phyloP scores from a whole-genome alignment of 495 filamentous ascomycete species.

The Saxophila tyrrhenica region DNA sequence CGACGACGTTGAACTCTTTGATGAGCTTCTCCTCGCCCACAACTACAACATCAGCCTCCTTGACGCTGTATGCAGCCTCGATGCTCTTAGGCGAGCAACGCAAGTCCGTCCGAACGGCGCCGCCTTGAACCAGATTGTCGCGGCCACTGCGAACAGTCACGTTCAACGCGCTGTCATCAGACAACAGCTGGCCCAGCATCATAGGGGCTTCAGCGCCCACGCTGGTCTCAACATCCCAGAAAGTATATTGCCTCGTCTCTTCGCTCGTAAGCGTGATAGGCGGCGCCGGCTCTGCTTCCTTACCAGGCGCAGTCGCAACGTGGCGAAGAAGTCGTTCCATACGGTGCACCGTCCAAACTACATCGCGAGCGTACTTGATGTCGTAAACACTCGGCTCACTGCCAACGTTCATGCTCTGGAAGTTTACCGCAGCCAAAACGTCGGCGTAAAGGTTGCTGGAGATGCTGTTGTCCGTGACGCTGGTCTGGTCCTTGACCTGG shows the following conservation, averaged over 20 bases:
- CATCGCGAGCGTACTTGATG: constrained; percentile 76
- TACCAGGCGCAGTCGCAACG: constrained; percentile 26
- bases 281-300: constrained; percentile 41
- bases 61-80: constrained; percentile 71
- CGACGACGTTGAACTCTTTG: constrained; percentile 58
- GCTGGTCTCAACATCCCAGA: constrained; percentile 86
- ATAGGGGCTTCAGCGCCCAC: constrained; percentile 49
- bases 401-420: constrained; percentile 46
- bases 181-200: constrained; percentile 59
- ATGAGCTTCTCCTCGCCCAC: constrained; percentile 72
- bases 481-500: constrained; percentile 45
- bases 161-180: constrained; percentile 62
- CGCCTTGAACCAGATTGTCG: constrained; percentile 83
- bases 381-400: constrained; percentile 55
- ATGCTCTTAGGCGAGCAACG: constrained; percentile 69
- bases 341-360: constrained; percentile 70
- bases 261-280: constrained; percentile 28
- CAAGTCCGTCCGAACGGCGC: constrained; percentile 72
- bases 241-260: constrained; percentile 67
- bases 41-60: constrained; percentile 65
- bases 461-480: constrained; percentile 53
- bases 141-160: constrained; percentile 62
- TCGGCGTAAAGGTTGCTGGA: constrained; percentile 82
- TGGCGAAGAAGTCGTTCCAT: constrained; percentile 53
- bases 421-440: constrained; percentile 72